Percentiles rank a stretch among this genome's conserved stretches.
Evolutionary conservation across 148 eudicot species (phyloP).

Genomic region (Camellia granthamiana): DNA sequence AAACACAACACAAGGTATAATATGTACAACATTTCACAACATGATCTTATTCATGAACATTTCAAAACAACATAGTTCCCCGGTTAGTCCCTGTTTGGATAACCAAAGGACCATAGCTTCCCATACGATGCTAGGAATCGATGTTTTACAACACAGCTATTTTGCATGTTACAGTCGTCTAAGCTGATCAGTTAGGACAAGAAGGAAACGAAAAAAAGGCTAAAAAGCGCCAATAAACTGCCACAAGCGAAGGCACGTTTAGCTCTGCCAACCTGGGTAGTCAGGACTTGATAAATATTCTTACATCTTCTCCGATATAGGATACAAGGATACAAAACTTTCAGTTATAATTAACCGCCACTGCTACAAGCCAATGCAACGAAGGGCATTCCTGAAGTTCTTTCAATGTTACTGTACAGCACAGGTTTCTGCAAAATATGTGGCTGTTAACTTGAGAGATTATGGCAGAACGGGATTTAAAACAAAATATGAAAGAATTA

Average conservation of each 20-base stretch:
- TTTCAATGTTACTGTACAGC: neutral
- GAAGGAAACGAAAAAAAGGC: neutral
- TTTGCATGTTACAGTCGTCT: neutral
- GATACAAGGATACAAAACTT: neutral
- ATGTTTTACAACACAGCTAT: neutral
- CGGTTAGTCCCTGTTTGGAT: neutral
- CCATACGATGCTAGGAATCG: neutral
- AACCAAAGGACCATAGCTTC: neutral
- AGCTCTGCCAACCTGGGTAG: constrained; percentile 31
- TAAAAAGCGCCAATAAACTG: constrained; percentile 1
- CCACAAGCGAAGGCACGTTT: constrained; percentile 27
- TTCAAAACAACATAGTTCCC: neutral
- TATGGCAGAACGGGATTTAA: neutral
- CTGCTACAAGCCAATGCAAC: neutral
- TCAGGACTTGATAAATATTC: neutral
- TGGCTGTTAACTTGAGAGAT: neutral
- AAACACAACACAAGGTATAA: neutral
- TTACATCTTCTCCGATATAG: neutral
- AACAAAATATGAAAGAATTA: neutral
- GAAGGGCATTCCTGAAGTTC: neutral
- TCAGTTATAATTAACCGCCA: neutral
- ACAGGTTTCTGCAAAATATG: constrained; percentile 3
- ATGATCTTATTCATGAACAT: neutral
- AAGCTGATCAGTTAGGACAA: neutral
- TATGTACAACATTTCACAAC: neutral